phyloP scores from a whole-genome alignment of 495 filamentous ascomycete species.

The Apodospora peruviana region DNA sequence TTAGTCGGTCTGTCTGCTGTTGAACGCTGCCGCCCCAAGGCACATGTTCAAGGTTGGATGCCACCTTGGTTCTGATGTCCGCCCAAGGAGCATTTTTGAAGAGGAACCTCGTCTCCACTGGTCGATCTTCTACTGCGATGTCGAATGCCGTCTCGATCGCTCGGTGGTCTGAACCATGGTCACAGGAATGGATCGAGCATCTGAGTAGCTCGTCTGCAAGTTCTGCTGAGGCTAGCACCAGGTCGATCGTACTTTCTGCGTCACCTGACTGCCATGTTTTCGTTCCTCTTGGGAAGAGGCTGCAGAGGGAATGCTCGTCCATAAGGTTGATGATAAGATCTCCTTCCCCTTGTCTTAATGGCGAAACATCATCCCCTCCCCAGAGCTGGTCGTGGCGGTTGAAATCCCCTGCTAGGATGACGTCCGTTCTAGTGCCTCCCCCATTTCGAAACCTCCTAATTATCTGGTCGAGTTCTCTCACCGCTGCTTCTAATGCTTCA shows the following conservation, averaged over 20 bases:
- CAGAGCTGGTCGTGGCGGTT: too few species aligned
- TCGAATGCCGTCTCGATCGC: constrained; percentile 7
- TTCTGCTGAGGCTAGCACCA: constrained; percentile 5
- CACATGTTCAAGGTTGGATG: too few species aligned
- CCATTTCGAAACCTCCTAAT: constrained; percentile 3
- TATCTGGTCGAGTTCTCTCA: constrained; percentile 5
- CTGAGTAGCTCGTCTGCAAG: constrained; percentile 2
- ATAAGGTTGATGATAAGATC: too few species aligned
- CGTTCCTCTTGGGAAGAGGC: too few species aligned
- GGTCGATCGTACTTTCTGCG: too few species aligned
- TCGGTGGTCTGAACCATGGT: constrained; percentile 11
- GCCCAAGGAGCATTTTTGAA: constrained; percentile 9
- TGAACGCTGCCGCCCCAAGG: constrained; percentile 6
- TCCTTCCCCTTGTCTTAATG: too few species aligned
- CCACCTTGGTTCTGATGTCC: too few species aligned
- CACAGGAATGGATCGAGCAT: constrained; percentile 1
- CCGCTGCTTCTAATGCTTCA: neutral
- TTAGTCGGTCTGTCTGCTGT: constrained; percentile 7
- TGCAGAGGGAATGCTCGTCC: too few species aligned
- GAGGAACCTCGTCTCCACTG: constrained; percentile 2
- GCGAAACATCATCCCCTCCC: too few species aligned
- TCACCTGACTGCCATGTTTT: too few species aligned
- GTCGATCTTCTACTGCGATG: constrained; percentile 6
- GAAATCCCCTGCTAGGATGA: too few species aligned
- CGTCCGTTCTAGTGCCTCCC: neutral